These are phyloP conservation scores for Beauveria caledonica DNA, from an alignment of 2,329 filamentous ascomycete species.

Conservation along the genomic window DNA sequence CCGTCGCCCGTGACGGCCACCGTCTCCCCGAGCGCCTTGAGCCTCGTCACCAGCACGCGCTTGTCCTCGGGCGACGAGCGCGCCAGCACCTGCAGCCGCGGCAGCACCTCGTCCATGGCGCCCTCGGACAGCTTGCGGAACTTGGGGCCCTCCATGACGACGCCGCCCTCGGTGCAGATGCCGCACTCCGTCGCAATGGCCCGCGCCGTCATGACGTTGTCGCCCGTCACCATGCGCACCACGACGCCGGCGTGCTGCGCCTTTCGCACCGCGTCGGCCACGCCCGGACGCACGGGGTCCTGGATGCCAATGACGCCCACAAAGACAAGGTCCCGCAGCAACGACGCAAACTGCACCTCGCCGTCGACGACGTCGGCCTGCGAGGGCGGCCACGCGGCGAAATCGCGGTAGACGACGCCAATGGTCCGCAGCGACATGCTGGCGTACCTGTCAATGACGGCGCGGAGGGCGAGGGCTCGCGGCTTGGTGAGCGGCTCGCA, in stretches of 20 bases:
- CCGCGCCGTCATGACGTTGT: slow-evolving; percentile 58
- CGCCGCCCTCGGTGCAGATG: slow-evolving; percentile 50
- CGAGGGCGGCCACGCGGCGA: slow-evolving; percentile 59
- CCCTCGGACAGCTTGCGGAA: slow-evolving; percentile 54
- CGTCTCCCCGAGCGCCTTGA: slow-evolving; percentile 54
- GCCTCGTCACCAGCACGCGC: slow-evolving; percentile 49
- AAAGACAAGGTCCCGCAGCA: slow-evolving; percentile 59
- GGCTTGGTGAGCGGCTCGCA: slow-evolving; percentile 42
- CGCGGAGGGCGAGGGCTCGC: slow-evolving; percentile 45
- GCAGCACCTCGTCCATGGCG: slow-evolving; percentile 51
- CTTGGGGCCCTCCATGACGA: slow-evolving; percentile 61
- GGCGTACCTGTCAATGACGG: slow-evolving; percentile 51
- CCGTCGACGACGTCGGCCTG: slow-evolving; percentile 54
- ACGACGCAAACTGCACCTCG: slow-evolving; percentile 48
- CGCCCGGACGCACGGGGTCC: slow-evolving; percentile 58
- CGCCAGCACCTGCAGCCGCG: slow-evolving; percentile 54
- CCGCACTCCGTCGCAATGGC: slow-evolving; percentile 69
- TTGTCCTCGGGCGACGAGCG: slow-evolving; percentile 61
- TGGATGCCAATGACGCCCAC: slow-evolving; percentile 64
- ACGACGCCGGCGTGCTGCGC: slow-evolving; percentile 58
- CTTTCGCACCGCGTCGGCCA: slow-evolving; percentile 54
- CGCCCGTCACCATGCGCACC: slow-evolving; percentile 66
- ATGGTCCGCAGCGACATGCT: slow-evolving; percentile 66
- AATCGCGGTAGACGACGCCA: slow-evolving; percentile 66
- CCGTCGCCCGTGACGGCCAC: slow-evolving; percentile 54